A percentile compares a stretch with the other conserved stretches of the same genome.
These are phyloP conservation scores for Didymosphaeria variabile DNA, from an alignment of 2,329 filamentous ascomycete species.

Conservation along the genomic window DNA sequence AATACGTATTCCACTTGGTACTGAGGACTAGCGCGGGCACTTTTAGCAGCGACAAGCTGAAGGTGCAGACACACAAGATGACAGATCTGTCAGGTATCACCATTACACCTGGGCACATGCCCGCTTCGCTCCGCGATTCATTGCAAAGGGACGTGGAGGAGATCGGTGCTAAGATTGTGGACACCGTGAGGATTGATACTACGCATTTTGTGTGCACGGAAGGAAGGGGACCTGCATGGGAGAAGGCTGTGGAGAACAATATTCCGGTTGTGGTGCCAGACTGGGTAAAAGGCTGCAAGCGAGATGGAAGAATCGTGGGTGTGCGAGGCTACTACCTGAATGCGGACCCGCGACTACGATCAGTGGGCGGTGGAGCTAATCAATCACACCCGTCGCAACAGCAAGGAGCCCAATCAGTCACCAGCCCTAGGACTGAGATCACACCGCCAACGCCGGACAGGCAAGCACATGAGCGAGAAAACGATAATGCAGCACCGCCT, in stretches of 20 bases:
- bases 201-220: constrained; percentile 99
- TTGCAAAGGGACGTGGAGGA: constrained; percentile 80
- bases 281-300: constrained; percentile 97
- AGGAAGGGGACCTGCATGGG: constrained; percentile 87
- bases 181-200: constrained; percentile 92
- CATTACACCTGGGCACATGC: constrained; percentile 88
- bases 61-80: constrained; percentile 96
- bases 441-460: constrained; percentile 61
- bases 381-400: constrained; percentile 38
- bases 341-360: constrained; percentile 73
- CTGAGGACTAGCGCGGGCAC: constrained; percentile 91
- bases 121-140: constrained; percentile 74
- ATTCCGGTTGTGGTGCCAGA: constrained; percentile 96
- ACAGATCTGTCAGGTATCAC: constrained; percentile 96
- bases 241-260: constrained; percentile 97
- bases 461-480: constrained; percentile 34
- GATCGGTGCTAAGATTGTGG: constrained; percentile 91
- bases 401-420: constrained; percentile 43
- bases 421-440: constrained; percentile 59
- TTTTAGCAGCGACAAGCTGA: constrained; percentile 81
- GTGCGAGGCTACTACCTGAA: constrained; percentile 97
- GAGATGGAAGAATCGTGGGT: constrained; percentile 89
- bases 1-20: constrained; percentile 94
- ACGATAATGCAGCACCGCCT: constrained; percentile 39
- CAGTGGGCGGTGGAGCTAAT: constrained; percentile 54